Conservation (phyloP, 495 filamentous ascomycete species). For the Xylaria curta region DNA sequence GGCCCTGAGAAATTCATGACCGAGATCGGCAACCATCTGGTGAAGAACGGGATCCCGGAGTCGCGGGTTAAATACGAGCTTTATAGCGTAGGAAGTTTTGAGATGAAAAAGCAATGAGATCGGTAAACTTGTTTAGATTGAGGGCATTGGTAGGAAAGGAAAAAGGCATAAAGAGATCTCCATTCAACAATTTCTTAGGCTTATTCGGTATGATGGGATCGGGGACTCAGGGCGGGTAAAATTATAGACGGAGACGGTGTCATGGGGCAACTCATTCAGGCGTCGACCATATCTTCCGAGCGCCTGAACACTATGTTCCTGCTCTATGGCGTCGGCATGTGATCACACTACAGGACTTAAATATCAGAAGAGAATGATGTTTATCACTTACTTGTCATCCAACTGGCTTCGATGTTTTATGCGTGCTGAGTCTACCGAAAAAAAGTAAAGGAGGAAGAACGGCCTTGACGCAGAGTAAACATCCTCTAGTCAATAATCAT, state of each 20-base stretch:
- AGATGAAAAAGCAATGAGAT: slow-evolving; percentile 26
- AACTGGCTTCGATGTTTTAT: too few relatives aligned
- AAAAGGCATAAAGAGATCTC: slow-evolving; percentile 4
- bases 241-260: slow-evolving; percentile 12
- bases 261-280: slow-evolving; percentile 13
- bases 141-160: not conserved
- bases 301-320: slow-evolving; percentile 7
- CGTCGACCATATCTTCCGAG: slow-evolving; percentile 9
- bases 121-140: not conserved
- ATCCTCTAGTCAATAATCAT: too few relatives aligned
- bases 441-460: not conserved
- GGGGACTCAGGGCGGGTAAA: not conserved
- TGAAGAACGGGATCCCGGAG: slow-evolving; percentile 50
- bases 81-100: slow-evolving; percentile 62
- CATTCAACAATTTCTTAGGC: slow-evolving; percentile 19
- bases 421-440: not conserved
- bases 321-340: slow-evolving; percentile 8
- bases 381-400: slow-evolving; percentile 1
- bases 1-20: slow-evolving; percentile 67
- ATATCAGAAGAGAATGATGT: slow-evolving; percentile 8
- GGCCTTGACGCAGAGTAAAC: not conserved
- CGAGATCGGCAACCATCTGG: slow-evolving; percentile 51
- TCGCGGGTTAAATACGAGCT: slow-evolving; percentile 64
- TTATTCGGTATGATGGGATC: not conserved
- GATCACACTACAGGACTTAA: slow-evolving; percentile 2